Percentiles rank a stretch among this genome's conserved stretches.
These are phyloP conservation scores for Darksidea phi DNA, from an alignment of 495 filamentous ascomycete species.

Conservation along the genomic window DNA sequence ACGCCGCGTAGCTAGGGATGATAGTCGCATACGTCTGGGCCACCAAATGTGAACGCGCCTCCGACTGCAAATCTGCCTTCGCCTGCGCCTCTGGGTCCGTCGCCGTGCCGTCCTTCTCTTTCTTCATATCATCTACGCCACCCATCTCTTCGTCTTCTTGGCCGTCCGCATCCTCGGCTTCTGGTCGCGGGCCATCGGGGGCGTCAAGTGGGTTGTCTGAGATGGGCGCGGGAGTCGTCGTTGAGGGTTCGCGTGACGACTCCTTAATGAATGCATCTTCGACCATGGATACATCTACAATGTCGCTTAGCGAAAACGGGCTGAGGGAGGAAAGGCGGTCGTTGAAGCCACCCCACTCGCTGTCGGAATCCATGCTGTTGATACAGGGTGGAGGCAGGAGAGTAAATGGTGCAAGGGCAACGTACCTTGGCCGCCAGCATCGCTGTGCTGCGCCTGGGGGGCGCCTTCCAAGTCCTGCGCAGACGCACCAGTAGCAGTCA, in stretches of 20 bases:
- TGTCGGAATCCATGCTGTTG: not conserved
- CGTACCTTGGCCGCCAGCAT: constrained; percentile 27
- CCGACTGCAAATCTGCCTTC: constrained; percentile 78
- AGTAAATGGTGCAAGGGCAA: not conserved
- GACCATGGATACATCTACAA: constrained; percentile 52
- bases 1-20: constrained; percentile 90
- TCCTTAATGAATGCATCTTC: constrained; percentile 37
- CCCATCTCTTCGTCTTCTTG: constrained; percentile 85
- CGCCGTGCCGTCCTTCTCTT: constrained; percentile 48
- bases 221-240: constrained; percentile 53
- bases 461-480: constrained; percentile 26
- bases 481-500: constrained; percentile 12
- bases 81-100: constrained; percentile 33
- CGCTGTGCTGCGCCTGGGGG: constrained; percentile 5
- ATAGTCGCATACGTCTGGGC: constrained; percentile 92
- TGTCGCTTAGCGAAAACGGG: not conserved
- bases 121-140: constrained; percentile 62
- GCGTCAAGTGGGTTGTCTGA: constrained; percentile 87
- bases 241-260: constrained; percentile 51
- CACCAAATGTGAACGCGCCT: constrained; percentile 85
- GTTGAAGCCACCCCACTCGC: not conserved
- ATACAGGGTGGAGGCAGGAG: not conserved
- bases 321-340: not conserved
- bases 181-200: constrained; percentile 70
- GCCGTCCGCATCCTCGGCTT: constrained; percentile 58